Percentiles rank a stretch among this genome's conserved stretches.
These are phyloP conservation scores for Suillus fuscotomentosus DNA, from an alignment of 768 basidiomycete genomes.

Conservation along the genomic window DNA sequence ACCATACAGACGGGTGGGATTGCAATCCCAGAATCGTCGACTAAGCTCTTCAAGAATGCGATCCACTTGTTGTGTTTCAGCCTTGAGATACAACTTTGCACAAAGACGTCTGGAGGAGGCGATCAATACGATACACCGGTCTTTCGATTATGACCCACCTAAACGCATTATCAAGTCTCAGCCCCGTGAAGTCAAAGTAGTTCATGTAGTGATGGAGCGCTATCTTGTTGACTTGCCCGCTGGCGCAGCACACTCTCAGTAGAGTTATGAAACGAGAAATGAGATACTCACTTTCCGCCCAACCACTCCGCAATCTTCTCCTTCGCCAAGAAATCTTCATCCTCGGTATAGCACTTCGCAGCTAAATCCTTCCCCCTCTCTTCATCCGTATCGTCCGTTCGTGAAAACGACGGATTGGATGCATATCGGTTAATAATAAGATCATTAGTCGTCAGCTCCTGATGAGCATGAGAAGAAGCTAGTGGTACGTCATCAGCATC, in stretches of 20 bases:
- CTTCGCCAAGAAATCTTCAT: conserved; percentile 77
- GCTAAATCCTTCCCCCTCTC: conserved; percentile 71
- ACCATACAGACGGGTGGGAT: conserved; percentile 77
- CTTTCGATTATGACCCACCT: conserved; percentile 45
- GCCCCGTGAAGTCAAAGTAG: conserved; percentile 81
- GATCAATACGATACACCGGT: neutral
- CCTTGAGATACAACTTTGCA: conserved; percentile 89
- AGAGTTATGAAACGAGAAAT: conserved; percentile 3
- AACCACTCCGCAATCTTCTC: conserved; percentile 98
- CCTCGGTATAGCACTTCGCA: conserved; percentile 78
- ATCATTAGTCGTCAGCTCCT: conserved; percentile 57
- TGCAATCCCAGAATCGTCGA: conserved; percentile 88
- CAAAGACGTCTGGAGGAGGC: conserved; percentile 65
- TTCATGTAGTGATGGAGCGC: conserved; percentile 81
- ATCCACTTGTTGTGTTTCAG: conserved; percentile 97
- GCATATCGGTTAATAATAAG: conserved; percentile 43
- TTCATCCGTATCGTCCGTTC: conserved; percentile 59
- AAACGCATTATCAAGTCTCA: conserved; percentile 88
- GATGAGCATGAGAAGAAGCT: conserved; percentile 39
- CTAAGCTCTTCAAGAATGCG: conserved; percentile 93
- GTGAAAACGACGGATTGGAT: conserved; percentile 35
- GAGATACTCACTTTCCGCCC: conserved; percentile 78
- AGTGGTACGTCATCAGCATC: conserved; percentile 5
- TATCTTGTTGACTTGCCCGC: conserved; percentile 72
- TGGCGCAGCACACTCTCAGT: conserved; percentile 29